Evolutionary conservation across 2,329 filamentous ascomycete species (phyloP).

Genomic region (Coleophoma cylindrospora): DNA sequence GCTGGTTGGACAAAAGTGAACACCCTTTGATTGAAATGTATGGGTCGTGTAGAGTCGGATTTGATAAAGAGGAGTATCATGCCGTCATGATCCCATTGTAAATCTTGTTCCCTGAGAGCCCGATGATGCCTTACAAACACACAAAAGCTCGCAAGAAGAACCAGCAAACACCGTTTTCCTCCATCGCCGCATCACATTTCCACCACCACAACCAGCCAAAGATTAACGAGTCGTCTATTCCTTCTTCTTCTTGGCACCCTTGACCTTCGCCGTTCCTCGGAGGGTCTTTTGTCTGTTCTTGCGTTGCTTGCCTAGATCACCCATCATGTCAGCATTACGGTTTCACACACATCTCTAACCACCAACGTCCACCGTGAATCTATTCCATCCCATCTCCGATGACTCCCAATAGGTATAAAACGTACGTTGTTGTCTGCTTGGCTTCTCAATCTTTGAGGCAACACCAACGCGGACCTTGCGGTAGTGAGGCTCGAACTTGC

Average conservation of each 20-base stretch:
- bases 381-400: not conserved
- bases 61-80: too few relatives aligned
- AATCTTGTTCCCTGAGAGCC: too few relatives aligned
- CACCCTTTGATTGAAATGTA: too few relatives aligned
- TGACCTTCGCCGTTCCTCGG: slow-evolving; percentile 96
- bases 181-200: slow-evolving; percentile 8
- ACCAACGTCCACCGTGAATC: slow-evolving; percentile 2
- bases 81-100: too few relatives aligned
- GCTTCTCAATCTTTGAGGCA: slow-evolving; percentile 93
- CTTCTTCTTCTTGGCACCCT: slow-evolving; percentile 94
- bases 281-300: slow-evolving; percentile 99
- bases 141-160: slow-evolving; percentile 5
- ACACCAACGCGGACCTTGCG: slow-evolving; percentile 90
- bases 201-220: slow-evolving; percentile 14
- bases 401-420: slow-evolving; percentile 31
- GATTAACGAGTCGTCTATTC: slow-evolving; percentile 54
- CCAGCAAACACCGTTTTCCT: slow-evolving; percentile 23
- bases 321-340: slow-evolving; percentile 15
- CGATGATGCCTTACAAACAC: slow-evolving; percentile 11
- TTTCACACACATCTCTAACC: slow-evolving; percentile 1
- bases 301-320: slow-evolving; percentile 91
- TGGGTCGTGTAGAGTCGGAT: too few relatives aligned
- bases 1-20: too few relatives aligned
- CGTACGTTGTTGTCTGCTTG: slow-evolving; percentile 98
- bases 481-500: slow-evolving; percentile 99